Evolutionary conservation across 2,329 filamentous ascomycete species (phyloP).

Genomic region (Trichoderma guizhouense): DNA sequence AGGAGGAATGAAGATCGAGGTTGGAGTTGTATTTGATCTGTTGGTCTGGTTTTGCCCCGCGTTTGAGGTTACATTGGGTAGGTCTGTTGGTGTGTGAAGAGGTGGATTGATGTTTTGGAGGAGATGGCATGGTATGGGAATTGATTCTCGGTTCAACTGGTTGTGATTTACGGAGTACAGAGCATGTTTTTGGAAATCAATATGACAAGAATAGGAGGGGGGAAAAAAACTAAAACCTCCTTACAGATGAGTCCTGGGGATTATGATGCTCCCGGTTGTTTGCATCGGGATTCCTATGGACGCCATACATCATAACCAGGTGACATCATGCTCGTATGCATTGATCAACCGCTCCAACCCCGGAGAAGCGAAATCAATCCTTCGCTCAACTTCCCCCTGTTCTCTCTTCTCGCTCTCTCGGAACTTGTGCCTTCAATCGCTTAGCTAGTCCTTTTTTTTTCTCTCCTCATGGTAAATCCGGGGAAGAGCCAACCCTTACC

Average conservation of each 20-base stretch:
- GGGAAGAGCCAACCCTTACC: neutral
- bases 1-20: neutral
- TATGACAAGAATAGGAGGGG: neutral
- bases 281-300: neutral
- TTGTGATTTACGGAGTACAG: neutral
- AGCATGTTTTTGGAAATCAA: neutral
- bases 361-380: neutral
- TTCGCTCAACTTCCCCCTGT: neutral
- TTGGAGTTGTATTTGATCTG: neutral
- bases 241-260: neutral
- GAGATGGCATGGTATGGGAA: neutral
- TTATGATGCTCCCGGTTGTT: neutral
- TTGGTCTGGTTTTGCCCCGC: neutral
- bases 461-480: neutral
- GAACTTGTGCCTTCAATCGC: neutral
- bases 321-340: neutral
- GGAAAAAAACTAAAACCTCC: accelerated
- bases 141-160: neutral
- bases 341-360: neutral
- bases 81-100: neutral
- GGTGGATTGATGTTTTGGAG: neutral
- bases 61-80: neutral
- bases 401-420: neutral
- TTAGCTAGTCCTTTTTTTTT: neutral
- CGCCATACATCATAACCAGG: neutral